phyloP scores from a whole-genome alignment of 352 stramenopile species.

The Phytophthora rubi region DNA sequence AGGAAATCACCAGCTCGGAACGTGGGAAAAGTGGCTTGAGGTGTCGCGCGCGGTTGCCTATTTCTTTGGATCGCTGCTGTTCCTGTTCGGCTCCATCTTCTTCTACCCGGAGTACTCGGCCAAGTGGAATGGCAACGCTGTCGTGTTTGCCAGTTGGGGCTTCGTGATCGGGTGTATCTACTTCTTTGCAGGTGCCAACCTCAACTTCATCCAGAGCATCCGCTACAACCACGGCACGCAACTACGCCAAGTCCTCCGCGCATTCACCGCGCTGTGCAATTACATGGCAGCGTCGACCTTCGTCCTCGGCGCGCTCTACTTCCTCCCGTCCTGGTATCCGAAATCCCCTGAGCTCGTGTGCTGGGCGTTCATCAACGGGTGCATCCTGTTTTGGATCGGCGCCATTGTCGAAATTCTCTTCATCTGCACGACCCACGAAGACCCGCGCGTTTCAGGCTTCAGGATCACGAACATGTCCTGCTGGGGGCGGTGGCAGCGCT shows the following conservation, averaged over 20 bases:
- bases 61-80: background rate
- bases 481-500: background rate
- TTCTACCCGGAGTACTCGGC: background rate
- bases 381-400: background rate
- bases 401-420: background rate
- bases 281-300: background rate
- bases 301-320: background rate
- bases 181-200: background rate
- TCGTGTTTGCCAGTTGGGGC: slow-evolving; percentile 1
- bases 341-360: background rate
- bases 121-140: background rate
- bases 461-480: background rate
- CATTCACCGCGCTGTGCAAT: background rate
- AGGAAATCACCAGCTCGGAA: background rate
- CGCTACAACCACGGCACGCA: background rate
- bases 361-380: background rate
- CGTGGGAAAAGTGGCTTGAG: background rate
- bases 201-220: slow-evolving; percentile 1
- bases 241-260: background rate
- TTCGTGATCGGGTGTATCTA: background rate
- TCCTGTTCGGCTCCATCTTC: background rate
- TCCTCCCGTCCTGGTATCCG: background rate
- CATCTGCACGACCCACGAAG: background rate
- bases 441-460: slow-evolving; percentile 2
- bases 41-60: background rate